Conservation (phyloP, 352 stramenopile genomes). For the Phytophthora meadii region DNA sequence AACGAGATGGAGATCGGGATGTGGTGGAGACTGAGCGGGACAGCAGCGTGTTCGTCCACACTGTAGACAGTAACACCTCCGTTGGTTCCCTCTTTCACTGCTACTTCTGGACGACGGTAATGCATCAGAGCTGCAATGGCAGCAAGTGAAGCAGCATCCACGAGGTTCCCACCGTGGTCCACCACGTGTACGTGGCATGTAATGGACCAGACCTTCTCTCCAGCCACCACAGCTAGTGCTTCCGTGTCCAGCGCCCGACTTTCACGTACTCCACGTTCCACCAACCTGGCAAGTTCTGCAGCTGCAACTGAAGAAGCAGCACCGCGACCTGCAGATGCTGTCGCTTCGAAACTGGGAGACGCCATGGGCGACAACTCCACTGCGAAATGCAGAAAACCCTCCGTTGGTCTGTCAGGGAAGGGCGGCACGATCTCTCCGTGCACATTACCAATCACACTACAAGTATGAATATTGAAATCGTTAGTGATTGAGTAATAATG, state of each 20-base stretch:
- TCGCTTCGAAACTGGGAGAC: slow-evolving; percentile 78
- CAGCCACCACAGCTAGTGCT: slow-evolving; percentile 93
- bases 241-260: slow-evolving; percentile 95
- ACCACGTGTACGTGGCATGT: slow-evolving; percentile 92
- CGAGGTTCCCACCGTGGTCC: slow-evolving; percentile 93
- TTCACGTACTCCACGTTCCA: slow-evolving; percentile 93
- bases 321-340: slow-evolving; percentile 43
- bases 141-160: slow-evolving; percentile 93
- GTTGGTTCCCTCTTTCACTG: slow-evolving; percentile 43
- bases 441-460: slow-evolving; percentile 82
- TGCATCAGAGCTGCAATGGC: slow-evolving; percentile 94
- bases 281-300: slow-evolving; percentile 84
- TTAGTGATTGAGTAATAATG: slow-evolving; percentile 7
- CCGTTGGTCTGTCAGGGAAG: slow-evolving; percentile 86
- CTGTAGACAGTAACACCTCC: slow-evolving; percentile 73
- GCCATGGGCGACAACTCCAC: slow-evolving; percentile 88
- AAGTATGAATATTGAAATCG: background rate
- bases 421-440: slow-evolving; percentile 86
- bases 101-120: slow-evolving; percentile 93
- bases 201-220: slow-evolving; percentile 95
- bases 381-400: slow-evolving; percentile 88
- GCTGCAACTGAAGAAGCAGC: slow-evolving; percentile 52
- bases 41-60: slow-evolving; percentile 89
- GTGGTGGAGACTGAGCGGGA: slow-evolving; percentile 95
- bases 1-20: slow-evolving; percentile 97